A percentile compares a stretch with the other conserved stretches of the same genome.
Evolutionary conservation across 164 flowering plant species (phyloP).

Genomic region (Nelumbo lutea): DNA sequence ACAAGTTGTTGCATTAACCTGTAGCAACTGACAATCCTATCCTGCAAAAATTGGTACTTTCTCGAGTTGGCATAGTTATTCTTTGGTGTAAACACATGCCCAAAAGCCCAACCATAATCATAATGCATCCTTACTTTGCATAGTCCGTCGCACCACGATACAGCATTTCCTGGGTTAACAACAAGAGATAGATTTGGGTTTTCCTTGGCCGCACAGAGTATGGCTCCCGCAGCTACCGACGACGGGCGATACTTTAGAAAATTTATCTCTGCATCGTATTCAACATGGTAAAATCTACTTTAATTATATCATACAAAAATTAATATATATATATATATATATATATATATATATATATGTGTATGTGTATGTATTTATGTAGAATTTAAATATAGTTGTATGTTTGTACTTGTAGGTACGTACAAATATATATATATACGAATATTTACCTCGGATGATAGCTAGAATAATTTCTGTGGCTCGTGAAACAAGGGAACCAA

Average conservation of each 20-base stretch:
- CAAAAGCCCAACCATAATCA: constrained; percentile 3
- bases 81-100: constrained; percentile 4
- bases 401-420: too few relatives aligned
- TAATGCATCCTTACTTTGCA: constrained; percentile 51
- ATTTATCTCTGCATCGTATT: constrained; percentile 47
- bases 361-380: too few relatives aligned
- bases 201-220: constrained; percentile 67
- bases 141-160: constrained; percentile 73
- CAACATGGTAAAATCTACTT: neutral
- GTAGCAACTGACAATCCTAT: constrained; percentile 59
- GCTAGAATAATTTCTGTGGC: constrained; percentile 71
- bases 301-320: constrained; percentile 1
- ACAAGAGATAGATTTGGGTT: constrained; percentile 49
- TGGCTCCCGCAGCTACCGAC: constrained; percentile 76
- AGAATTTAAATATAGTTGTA: too few relatives aligned
- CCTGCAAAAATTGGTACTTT: constrained; percentile 45
- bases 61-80: constrained; percentile 14
- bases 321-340: neutral
- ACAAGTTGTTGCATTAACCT: constrained; percentile 45
- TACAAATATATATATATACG: neutral
- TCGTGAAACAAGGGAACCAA: constrained; percentile 47
- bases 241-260: constrained; percentile 78
- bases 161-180: constrained; percentile 51
- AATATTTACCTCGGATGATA: constrained; percentile 54
- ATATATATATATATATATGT: too few relatives aligned